A percentile compares a stretch with the other conserved stretches of the same genome.
These are phyloP conservation scores for Acanthamoeba quina DNA, from an alignment of 208 protist species.

Conservation along the genomic window DNA sequence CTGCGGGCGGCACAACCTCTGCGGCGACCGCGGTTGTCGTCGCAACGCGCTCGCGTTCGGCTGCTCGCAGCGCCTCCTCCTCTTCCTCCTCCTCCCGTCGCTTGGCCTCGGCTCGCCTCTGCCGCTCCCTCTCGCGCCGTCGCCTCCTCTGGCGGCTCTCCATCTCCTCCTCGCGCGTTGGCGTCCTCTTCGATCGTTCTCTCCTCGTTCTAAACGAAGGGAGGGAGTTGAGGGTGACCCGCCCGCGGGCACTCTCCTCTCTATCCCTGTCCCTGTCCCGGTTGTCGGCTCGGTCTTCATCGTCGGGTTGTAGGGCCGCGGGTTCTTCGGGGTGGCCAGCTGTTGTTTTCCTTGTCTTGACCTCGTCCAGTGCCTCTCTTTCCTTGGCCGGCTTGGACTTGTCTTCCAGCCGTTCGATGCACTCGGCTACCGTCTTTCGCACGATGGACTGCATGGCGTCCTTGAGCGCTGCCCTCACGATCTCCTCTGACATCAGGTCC, in stretches of 20 bases:
- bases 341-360: too few species aligned
- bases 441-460: conserved; percentile 53
- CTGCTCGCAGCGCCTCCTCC: not conserved
- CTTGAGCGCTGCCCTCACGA: conserved; percentile 6
- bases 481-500: conserved; percentile 39
- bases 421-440: conserved; percentile 25
- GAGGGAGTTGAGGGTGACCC: conserved; percentile 9
- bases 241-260: not conserved
- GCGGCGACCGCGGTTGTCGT: too few species aligned
- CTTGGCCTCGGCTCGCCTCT: not conserved
- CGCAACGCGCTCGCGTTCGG: not conserved
- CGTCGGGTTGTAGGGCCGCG: not conserved
- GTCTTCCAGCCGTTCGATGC: conserved; percentile 27
- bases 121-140: not conserved
- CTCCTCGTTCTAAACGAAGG: conserved; percentile 15
- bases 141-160: not conserved
- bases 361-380: not conserved
- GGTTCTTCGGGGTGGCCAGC: not conserved
- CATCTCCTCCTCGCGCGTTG: not conserved
- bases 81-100: not conserved
- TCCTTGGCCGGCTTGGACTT: not conserved
- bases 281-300: not conserved
- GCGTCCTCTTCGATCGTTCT: not conserved
- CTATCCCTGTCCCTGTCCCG: not conserved
- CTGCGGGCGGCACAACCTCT: not conserved